phyloP scores from a whole-genome alignment of 2,329 filamentous ascomycete genomes.

The Colletotrichum eremochloae region DNA sequence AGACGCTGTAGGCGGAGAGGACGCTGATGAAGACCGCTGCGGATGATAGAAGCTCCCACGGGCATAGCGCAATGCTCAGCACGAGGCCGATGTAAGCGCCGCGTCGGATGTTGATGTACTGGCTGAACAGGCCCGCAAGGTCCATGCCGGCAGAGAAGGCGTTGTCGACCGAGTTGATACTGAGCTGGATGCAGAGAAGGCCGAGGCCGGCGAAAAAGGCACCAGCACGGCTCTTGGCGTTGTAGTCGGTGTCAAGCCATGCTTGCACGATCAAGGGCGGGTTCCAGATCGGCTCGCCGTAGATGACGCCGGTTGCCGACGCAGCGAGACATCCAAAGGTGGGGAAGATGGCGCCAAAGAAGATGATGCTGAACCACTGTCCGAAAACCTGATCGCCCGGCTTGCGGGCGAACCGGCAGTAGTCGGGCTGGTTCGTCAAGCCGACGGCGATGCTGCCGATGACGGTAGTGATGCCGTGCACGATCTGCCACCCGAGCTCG shows the following conservation, averaged over 20 bases:
- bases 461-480: constrained; percentile 56
- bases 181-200: constrained; percentile 40
- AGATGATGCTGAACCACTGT: constrained; percentile 54
- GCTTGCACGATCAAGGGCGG: constrained; percentile 47
- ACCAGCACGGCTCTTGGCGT: constrained; percentile 31
- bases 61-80: constrained; percentile 60
- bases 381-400: constrained; percentile 58
- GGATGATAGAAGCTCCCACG: constrained; percentile 64
- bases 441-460: constrained; percentile 60
- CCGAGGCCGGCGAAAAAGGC: constrained; percentile 43
- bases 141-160: constrained; percentile 65
- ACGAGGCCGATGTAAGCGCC: constrained; percentile 63
- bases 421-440: constrained; percentile 60
- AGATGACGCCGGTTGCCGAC: constrained; percentile 47
- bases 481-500: constrained; percentile 53
- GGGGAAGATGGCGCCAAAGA: constrained; percentile 55
- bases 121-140: constrained; percentile 64
- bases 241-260: constrained; percentile 31
- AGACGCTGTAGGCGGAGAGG: constrained; percentile 53
- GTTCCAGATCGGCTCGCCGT: constrained; percentile 57
- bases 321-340: constrained; percentile 55
- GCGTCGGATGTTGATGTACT: constrained; percentile 68
- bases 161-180: constrained; percentile 43
- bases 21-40: constrained; percentile 54
- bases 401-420: constrained; percentile 56